Conservation (phyloP, 345 rosid genomes). For the Mangifera indica region DNA sequence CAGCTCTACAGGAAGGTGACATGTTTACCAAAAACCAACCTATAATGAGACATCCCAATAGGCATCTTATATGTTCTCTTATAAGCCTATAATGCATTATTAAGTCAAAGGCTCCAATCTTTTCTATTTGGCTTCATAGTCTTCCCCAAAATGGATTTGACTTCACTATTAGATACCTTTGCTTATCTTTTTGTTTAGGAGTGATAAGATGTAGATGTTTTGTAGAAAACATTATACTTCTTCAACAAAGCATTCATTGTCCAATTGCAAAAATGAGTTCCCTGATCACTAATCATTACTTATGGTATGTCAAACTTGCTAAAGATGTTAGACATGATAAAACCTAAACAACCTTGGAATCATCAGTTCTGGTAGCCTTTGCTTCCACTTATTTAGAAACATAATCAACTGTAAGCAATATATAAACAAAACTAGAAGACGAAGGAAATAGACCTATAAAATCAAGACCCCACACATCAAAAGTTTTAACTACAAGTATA, state of each 20-base stretch:
- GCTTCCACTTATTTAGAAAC: too few species aligned
- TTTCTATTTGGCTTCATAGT: too few species aligned
- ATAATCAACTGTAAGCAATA: not conserved
- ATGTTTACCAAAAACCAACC: not conserved
- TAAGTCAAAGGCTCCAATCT: too few species aligned
- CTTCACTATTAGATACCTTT: too few species aligned
- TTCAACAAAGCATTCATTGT: not conserved
- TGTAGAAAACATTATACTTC: too few species aligned
- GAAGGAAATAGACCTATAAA: not conserved
- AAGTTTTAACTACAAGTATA: not conserved
- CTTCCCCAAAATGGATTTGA: too few species aligned
- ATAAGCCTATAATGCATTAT: not conserved
- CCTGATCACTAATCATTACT: not conserved
- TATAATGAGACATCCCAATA: too few species aligned
- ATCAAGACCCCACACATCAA: not conserved
- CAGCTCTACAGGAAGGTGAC: not conserved
- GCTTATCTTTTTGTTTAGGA: too few species aligned
- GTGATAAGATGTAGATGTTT: too few species aligned
- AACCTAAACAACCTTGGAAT: too few species aligned
- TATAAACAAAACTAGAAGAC: not conserved
- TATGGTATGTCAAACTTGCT: not conserved
- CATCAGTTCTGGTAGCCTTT: too few species aligned
- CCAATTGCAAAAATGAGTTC: too few species aligned
- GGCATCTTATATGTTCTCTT: not conserved
- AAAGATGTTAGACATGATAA: not conserved